Evolutionary conservation across 768 basidiomycete species (phyloP).

Genomic region (Kwoniella europaea): DNA sequence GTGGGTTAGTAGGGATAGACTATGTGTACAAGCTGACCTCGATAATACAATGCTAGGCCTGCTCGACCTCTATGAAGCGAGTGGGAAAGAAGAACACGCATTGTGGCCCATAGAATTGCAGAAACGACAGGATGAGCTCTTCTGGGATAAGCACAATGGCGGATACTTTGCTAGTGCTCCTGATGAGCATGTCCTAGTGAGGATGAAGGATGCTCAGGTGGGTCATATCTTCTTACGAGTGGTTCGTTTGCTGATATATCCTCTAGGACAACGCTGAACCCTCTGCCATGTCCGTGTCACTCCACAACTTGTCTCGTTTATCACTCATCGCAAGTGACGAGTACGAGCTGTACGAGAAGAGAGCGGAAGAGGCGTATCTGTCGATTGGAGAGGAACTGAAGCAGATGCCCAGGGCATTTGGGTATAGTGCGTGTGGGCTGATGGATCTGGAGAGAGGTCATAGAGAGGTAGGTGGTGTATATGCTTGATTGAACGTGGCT

Average conservation of each 20-base stretch:
- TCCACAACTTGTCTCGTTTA: slow-evolving; percentile 42
- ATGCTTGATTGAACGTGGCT: not conserved
- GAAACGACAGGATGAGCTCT: slow-evolving; percentile 59
- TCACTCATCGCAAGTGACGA: slow-evolving; percentile 31
- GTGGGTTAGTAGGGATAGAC: not conserved
- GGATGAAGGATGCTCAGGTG: slow-evolving; percentile 61
- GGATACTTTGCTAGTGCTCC: slow-evolving; percentile 60
- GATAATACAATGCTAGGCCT: slow-evolving; percentile 34
- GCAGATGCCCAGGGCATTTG: slow-evolving; percentile 46
- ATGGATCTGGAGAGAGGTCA: slow-evolving; percentile 47
- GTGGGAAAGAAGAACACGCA: slow-evolving; percentile 56
- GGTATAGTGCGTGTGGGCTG: slow-evolving; percentile 36
- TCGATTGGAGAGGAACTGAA: slow-evolving; percentile 42
- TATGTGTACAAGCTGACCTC: not conserved
- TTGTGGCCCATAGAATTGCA: slow-evolving; percentile 59
- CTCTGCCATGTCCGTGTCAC: slow-evolving; percentile 41
- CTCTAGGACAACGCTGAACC: slow-evolving; percentile 51
- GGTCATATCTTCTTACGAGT: not conserved
- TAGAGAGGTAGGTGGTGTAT: slow-evolving; percentile 34
- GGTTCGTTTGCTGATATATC: not conserved
- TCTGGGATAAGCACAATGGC: slow-evolving; percentile 59
- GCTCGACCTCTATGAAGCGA: slow-evolving; percentile 60
- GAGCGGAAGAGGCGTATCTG: slow-evolving; percentile 34
- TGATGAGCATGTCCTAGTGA: slow-evolving; percentile 58
- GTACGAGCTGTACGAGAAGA: slow-evolving; percentile 39